phyloP scores from a whole-genome alignment of 2,329 filamentous ascomycete genomes.

The Helotiales sp. region DNA sequence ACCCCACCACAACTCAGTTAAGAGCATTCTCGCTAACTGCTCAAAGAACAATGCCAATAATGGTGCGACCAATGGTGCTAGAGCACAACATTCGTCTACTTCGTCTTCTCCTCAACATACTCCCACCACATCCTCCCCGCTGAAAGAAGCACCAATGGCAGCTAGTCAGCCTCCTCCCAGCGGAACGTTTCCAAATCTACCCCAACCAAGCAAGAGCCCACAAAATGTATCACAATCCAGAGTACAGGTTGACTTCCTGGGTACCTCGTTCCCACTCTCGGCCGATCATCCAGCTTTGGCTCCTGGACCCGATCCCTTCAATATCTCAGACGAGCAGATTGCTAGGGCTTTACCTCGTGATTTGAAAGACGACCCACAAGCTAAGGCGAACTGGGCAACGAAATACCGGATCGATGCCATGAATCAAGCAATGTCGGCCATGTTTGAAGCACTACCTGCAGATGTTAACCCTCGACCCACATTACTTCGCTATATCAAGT shows the following conservation, averaged over 20 bases:
- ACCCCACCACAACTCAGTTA: neutral
- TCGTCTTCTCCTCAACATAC: neutral
- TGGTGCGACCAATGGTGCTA: neutral
- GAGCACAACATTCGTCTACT: neutral
- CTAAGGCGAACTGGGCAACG: conserved; percentile 35
- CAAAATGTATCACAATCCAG: neutral
- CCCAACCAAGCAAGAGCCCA: neutral
- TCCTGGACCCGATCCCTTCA: conserved; percentile 9
- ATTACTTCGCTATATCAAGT: conserved; percentile 25
- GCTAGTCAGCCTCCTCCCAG: conserved; percentile 27
- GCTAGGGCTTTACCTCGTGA: conserved; percentile 28
- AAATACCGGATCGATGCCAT: conserved; percentile 40
- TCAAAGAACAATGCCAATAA: conserved; percentile 5
- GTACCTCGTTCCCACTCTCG: neutral
- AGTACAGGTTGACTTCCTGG: neutral
- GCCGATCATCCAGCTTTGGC: neutral
- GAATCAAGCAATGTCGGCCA: conserved; percentile 37
- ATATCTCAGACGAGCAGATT: conserved; percentile 35
- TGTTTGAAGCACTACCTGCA: conserved; percentile 28
- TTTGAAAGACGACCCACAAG: conserved; percentile 28
- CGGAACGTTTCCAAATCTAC: conserved; percentile 28
- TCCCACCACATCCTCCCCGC: conserved; percentile 23
- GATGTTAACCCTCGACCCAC: conserved; percentile 16
- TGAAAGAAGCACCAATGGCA: conserved; percentile 27
- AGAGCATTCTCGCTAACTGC: neutral